These are phyloP conservation scores for Colletotrichum lini DNA, from an alignment of 2,329 filamentous ascomycete species.

Conservation along the genomic window DNA sequence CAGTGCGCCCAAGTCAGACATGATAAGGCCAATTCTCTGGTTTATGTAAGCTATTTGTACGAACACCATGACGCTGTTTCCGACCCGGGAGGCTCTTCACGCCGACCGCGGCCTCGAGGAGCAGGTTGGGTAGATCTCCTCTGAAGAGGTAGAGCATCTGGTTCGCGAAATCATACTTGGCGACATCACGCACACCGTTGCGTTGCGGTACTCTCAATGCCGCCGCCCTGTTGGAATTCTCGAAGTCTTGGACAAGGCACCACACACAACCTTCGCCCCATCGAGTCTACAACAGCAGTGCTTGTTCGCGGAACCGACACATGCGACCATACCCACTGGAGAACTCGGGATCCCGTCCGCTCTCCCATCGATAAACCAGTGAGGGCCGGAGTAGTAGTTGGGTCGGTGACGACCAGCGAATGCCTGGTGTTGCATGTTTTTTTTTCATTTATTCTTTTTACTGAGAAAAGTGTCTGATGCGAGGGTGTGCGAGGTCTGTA, in stretches of 20 bases:
- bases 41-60: too few species aligned
- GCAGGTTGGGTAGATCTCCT: neutral
- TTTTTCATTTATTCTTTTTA: neutral
- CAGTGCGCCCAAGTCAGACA: too few species aligned
- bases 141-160: neutral
- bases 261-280: neutral
- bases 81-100: neutral
- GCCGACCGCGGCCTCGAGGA: neutral
- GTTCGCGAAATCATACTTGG: neutral
- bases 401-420: neutral
- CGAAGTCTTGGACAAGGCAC: neutral
- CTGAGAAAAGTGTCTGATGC: neutral
- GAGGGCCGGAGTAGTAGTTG: neutral
- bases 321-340: constrained; percentile 1
- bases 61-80: too few species aligned
- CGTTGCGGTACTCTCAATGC: too few species aligned
- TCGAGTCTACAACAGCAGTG: neutral
- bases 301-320: neutral
- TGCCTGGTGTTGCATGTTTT: neutral
- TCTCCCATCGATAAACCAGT: neutral
- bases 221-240: neutral
- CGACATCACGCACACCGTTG: neutral
- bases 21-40: too few species aligned
- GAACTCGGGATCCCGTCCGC: constrained; percentile 1
- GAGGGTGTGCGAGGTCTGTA: neutral